A percentile compares a stretch with the other conserved stretches of the same genome.
Evolutionary conservation across 148 eudicot genomes (phyloP).

Genomic region (Dysphania ambrosioides): DNA sequence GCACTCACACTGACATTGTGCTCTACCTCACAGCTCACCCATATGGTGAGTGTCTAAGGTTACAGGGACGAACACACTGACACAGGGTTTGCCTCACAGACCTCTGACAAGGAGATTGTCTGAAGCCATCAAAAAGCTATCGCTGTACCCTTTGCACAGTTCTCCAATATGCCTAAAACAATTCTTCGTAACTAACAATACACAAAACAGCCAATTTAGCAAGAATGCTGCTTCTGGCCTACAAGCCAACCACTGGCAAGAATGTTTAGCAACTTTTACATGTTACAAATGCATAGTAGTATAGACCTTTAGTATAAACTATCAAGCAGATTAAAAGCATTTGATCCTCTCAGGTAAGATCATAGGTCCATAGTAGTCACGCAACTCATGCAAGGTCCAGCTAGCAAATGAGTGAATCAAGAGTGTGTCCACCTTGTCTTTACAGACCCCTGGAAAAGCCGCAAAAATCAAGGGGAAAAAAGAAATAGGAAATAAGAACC

Average conservation of each 20-base stretch:
- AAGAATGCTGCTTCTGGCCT: background rate
- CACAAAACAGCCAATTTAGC: background rate
- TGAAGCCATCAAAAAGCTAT: background rate
- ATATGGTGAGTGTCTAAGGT: too few relatives aligned
- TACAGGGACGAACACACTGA: too few relatives aligned
- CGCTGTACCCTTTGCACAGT: background rate
- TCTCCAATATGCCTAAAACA: background rate
- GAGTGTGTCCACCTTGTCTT: conserved; percentile 6
- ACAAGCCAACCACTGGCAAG: background rate
- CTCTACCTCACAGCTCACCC: too few relatives aligned
- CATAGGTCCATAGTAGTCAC: background rate
- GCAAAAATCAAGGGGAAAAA: background rate
- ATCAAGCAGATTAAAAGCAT: conserved; percentile 8
- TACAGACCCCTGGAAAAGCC: conserved; percentile 7
- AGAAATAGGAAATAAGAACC: background rate
- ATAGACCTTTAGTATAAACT: conserved; percentile 13
- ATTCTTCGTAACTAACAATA: background rate
- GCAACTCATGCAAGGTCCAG: conserved; percentile 7
- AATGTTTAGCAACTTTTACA: background rate
- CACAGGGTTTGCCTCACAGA: background rate
- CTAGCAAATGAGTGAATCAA: background rate
- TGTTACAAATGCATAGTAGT: conserved; percentile 3
- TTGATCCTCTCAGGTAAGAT: conserved; percentile 4
- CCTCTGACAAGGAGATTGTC: background rate
- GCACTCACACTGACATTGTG: too few relatives aligned